These are phyloP conservation scores for Solanum hybrid DNA, from an alignment of 305 asterid genomes.

Conservation along the genomic window DNA sequence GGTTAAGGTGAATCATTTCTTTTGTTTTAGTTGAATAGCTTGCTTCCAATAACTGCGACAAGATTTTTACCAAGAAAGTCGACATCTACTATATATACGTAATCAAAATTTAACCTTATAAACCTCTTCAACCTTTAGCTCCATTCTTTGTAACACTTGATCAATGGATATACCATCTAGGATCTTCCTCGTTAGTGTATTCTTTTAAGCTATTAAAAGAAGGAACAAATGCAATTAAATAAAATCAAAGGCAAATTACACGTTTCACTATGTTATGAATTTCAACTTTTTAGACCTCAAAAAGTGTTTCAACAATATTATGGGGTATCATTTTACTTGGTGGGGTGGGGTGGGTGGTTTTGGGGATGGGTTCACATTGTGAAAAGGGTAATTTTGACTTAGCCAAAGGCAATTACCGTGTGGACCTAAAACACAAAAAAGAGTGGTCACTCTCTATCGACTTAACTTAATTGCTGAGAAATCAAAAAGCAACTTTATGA, in stretches of 20 bases:
- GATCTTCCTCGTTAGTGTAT: neutral
- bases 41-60: neutral
- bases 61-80: neutral
- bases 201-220: neutral
- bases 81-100: neutral
- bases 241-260: neutral
- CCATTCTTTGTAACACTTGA: neutral
- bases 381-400: neutral
- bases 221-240: neutral
- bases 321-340: neutral
- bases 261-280: neutral
- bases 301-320: neutral
- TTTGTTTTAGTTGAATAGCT: neutral
- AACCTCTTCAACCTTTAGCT: neutral
- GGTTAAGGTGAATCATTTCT: neutral
- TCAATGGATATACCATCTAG: neutral
- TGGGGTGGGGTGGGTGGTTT: neutral
- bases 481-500: slow-evolving; percentile 24
- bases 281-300: neutral
- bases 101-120: neutral
- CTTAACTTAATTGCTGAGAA: neutral
- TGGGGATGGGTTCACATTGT: neutral
- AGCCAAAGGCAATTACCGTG: slow-evolving; percentile 4
- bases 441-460: neutral
- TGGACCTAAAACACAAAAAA: slow-evolving; percentile 13